Evolutionary conservation across 345 rosid genomes (phyloP), one percentile per base, ranked within the genome.

Genomic region (Murraya paniculata): DNA sequence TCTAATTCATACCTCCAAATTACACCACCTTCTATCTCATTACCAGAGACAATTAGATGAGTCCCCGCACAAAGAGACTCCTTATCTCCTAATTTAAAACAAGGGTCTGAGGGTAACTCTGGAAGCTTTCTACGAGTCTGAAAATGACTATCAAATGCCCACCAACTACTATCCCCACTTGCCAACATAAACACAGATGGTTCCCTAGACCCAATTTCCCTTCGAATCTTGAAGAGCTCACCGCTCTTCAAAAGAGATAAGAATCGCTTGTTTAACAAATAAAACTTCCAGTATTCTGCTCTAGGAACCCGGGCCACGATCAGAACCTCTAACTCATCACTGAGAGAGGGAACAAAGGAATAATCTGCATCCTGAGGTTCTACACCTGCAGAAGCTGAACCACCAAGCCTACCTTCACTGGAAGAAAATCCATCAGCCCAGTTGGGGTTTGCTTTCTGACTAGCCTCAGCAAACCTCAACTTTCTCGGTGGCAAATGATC

Each of bases 331-430:
- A 93, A 64, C 82, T 95, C 97, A 76, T 86, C 82, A 72, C 88
- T 80, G 57, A 95, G 98, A 28, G 88, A 83, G 65, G 92, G 90
- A 80, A 85, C 67, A 72, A 81, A 78, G 30, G 71, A 74, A 80
- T 93, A 95, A 95, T 95, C 98, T 93, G 98, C 97, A 95, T 91
- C 98, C 94, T 95, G 92, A 86, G 94, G 88, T 91, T 81, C 77
- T 6, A 79, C 81, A 73, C 72, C 84, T 55, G 85, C 74, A 53
- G 86, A 84, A 82, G 84, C 79, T 50, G 86, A 84, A 82, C 56
- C 74, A 64, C 79, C 73, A 53, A 50, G 73, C 76, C 81, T 4
- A 81, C 68, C 68, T 18, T 79, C 85, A 58, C 78, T 13, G 8
- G 41, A 59, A 65, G 57, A 67, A 70, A 77, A 64, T 61, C 38